Evolutionary conservation across 257 asterid species (phyloP).

Genomic region (Lycium ferocissimum): DNA sequence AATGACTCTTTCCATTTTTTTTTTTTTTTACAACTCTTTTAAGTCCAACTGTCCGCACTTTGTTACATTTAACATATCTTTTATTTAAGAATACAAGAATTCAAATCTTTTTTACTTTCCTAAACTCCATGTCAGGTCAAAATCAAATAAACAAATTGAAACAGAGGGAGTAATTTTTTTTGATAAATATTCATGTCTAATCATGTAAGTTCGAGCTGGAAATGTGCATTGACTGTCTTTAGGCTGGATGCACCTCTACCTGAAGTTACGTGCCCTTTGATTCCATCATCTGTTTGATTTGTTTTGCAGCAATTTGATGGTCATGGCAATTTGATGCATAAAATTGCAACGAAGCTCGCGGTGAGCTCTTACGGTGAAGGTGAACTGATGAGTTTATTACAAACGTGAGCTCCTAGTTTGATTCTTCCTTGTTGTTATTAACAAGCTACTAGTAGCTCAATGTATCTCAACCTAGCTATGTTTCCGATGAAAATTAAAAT

Average conservation of each 20-base stretch:
- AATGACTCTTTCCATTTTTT: too few species aligned
- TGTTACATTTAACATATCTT: too few species aligned
- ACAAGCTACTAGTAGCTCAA: background rate
- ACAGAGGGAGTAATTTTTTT: background rate
- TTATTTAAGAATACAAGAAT: too few species aligned
- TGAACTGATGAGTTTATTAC: conserved; percentile 91
- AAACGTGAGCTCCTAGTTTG: conserved; percentile 61
- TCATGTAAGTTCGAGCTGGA: background rate
- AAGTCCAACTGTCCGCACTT: too few species aligned
- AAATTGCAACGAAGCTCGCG: conserved; percentile 76
- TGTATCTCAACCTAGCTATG: background rate
- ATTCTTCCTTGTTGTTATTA: background rate
- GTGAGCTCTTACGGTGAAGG: conserved; percentile 90
- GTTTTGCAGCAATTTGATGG: conserved; percentile 86
- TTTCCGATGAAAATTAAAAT: background rate
- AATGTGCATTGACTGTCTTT: background rate
- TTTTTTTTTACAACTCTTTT: too few species aligned
- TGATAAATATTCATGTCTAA: background rate
- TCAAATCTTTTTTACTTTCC: too few species aligned
- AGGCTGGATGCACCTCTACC: too few species aligned
- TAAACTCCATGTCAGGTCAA: too few species aligned
- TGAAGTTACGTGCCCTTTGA: background rate
- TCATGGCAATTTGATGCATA: conserved; percentile 74
- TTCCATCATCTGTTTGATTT: conserved; percentile 13
- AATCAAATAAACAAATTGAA: too few species aligned